Evolutionary conservation across 2,329 filamentous ascomycete genomes (phyloP), one percentile per base, ranked within the genome.

Genomic region (Ceratocystis ficicola): DNA sequence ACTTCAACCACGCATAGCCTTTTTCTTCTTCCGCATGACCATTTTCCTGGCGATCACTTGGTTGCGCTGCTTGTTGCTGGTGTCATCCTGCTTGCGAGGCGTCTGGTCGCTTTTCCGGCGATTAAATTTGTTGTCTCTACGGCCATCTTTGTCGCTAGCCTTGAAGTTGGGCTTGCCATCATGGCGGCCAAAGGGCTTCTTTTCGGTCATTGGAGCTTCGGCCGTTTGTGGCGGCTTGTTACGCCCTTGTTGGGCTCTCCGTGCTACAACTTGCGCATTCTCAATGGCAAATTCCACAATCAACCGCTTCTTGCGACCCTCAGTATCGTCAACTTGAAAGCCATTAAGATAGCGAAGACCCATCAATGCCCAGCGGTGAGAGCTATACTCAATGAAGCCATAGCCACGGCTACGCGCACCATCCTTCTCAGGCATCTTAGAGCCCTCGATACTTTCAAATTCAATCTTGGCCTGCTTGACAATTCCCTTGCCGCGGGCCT

Each of bases 281-380:
- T 99, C 94, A 74, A 99, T 96, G 22, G 94, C 91, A 74, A 99
- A 99, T 75, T 99, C 95, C 46, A 93, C 93, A 72, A 99, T 90
- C 63, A 99, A 77, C 12, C 94, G 83, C 76, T 94, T 92, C 74
- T 90, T 93, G 76, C 88, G 90, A 69, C 94, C 91, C 64, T 82
- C 76, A 28, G 79, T 76, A 69, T 81, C 83, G 71, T 81, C 78
- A 20, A 85, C 71, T 41, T 83, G 77, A 67, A 83, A 86, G 1
- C 93, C 92, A 74, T 99, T 99, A 66, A 99, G 81, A 86, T 90
- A 97, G 60, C 94, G 83, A 69, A 99, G 79, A 28, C 90, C 94
- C 90, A 97, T 97, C 48, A 99, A 81, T 15, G 94, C 94, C 80
- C 88, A 93, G 62, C 94, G 87, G 73, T 99, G 94, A 36, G 89